Percentiles rank a stretch among this genome's conserved stretches.
These are phyloP conservation scores for Quercus agrifolia DNA, from an alignment of 306 rosid species.

Conservation along the genomic window DNA sequence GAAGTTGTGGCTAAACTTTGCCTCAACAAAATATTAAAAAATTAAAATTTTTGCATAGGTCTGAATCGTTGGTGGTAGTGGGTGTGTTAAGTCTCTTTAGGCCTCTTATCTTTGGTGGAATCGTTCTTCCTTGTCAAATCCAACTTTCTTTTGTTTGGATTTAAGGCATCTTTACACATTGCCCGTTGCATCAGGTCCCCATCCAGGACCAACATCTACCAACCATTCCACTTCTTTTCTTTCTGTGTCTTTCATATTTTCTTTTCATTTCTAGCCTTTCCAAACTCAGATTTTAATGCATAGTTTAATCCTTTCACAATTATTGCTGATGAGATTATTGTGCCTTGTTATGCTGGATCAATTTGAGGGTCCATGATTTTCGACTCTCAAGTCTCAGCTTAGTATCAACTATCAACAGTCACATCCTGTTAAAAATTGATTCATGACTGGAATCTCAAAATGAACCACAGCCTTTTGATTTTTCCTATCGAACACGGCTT, in stretches of 20 bases:
- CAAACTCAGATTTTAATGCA: neutral
- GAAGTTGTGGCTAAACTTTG: neutral
- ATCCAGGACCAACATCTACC: neutral
- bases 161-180: neutral
- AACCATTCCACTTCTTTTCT: neutral
- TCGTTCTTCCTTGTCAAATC: neutral
- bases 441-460: too few relatives aligned
- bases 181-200: neutral
- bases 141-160: neutral
- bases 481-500: too few relatives aligned
- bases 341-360: too few relatives aligned
- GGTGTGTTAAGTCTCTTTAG: neutral
- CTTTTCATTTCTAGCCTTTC: neutral
- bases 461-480: too few relatives aligned
- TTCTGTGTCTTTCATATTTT: neutral
- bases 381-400: too few relatives aligned
- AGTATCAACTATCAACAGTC: too few relatives aligned
- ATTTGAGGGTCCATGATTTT: too few relatives aligned
- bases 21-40: neutral
- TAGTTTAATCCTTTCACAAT: neutral
- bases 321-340: too few relatives aligned
- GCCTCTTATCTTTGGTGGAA: neutral
- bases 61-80: neutral
- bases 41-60: neutral
- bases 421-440: too few relatives aligned